Conservation (phyloP, 495 filamentous ascomycete species). For the Trichoderma virens region DNA sequence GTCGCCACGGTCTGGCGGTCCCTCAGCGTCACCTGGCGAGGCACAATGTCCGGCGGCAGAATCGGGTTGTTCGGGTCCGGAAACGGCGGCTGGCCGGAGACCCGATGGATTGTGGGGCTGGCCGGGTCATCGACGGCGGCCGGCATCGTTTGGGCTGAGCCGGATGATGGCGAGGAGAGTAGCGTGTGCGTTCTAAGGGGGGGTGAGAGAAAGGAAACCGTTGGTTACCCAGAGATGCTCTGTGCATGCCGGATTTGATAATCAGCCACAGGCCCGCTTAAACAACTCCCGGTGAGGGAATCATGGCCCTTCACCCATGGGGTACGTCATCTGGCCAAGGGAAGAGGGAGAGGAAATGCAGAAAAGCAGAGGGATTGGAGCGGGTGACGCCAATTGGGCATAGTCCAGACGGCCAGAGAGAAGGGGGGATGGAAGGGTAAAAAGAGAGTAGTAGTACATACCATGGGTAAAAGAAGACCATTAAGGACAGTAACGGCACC, state of each 20-base stretch:
- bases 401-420: background rate
- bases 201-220: background rate
- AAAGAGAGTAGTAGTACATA: background rate
- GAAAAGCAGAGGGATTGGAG: background rate
- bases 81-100: conserved; percentile 54
- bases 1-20: conserved; percentile 89
- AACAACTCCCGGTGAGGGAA: background rate
- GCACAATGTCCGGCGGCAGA: conserved; percentile 62
- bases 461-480: background rate
- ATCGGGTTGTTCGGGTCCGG: conserved; percentile 52
- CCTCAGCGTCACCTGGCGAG: conserved; percentile 80
- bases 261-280: conserved; percentile 7
- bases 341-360: background rate
- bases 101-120: conserved; percentile 51
- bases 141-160: conserved; percentile 55
- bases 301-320: background rate
- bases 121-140: conserved; percentile 78
- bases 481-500: background rate
- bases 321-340: background rate
- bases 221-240: background rate
- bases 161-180: background rate
- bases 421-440: background rate
- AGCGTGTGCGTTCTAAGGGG: background rate
- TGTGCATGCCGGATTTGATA: conserved; percentile 7
- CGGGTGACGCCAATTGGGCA: background rate